Base-by-base conservation (phyloP, 2,329 filamentous ascomycete genomes). In the Colletotrichum cordylinicola region DNA sequence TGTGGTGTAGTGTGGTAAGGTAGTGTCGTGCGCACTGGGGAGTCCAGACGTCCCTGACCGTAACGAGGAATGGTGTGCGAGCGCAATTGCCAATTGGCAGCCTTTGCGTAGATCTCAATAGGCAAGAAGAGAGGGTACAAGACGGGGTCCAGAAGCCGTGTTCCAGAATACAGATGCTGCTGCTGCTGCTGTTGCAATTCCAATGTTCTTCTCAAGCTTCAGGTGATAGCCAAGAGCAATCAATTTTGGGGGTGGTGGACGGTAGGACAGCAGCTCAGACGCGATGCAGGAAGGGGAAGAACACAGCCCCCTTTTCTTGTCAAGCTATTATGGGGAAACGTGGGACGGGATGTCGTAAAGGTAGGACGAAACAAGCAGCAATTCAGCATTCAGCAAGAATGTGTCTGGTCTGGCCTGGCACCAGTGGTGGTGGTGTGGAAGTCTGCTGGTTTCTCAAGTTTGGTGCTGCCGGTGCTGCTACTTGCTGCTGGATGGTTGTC, bases 291-390 rank as follows among this genome's bases (percentile, higher is more conserved):
- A 76, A 74, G 68, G n/a, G 48, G 27, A 60, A 72, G 70, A 67
- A 76, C 74, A 74, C 70, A 76, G 74, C 74, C 74, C 74, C 74
- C 74, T 76, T 75, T 73, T 75, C 64, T 65, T 69, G 74, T 76
- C 74, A 76, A 65, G 74, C 43, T 37, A 67, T 31, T 68, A 69
- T 69, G 70, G 65, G 60, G 64, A 75, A 52, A 76, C 65, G 74
- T 74, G 74, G 70, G 64, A 74, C 35, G 65, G 56, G 33, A 55
- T 35, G 72, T 70, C 67, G 61, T 55, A 61, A 21, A 69, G 48
- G 64, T 39, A 66, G 64, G 70, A 73, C 64, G 72, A 72, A 71
- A 72, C 69, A 72, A 62, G 31, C n/a, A 31, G 58, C 29, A 48
- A 48, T n/a, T 48, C 39, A 21, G 18, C 33, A 61, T 33, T 61